These are phyloP conservation scores for Apophysomyces trapeziformis DNA, from an alignment of 371 early-diverging fungal genomes.

Conservation along the genomic window DNA sequence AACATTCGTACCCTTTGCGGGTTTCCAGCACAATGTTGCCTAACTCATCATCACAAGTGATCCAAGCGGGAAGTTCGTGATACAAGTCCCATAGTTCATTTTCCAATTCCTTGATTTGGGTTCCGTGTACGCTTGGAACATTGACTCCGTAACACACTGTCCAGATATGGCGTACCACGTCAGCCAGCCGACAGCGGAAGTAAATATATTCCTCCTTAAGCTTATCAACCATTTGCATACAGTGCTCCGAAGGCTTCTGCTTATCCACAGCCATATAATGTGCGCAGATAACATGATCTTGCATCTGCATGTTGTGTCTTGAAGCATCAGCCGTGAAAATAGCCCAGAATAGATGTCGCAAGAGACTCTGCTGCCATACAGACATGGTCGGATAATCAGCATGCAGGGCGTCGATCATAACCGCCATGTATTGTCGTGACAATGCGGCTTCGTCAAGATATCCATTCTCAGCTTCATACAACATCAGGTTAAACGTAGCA, in stretches of 20 bases:
- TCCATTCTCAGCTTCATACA: conserved; percentile 31
- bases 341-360: conserved; percentile 31
- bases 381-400: conserved; percentile 27
- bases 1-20: conserved; percentile 22
- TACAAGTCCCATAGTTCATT: conserved; percentile 27
- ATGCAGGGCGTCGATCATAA: conserved; percentile 31
- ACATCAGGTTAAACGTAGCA: conserved; percentile 30
- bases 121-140: conserved; percentile 15
- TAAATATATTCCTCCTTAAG: conserved; percentile 36
- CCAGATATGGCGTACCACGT: conserved; percentile 24
- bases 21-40: conserved; percentile 20
- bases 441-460: conserved; percentile 21
- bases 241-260: conserved; percentile 31
- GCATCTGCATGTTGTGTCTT: conserved; percentile 26
- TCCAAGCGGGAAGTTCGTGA: conserved; percentile 26
- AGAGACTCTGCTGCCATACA: conserved; percentile 32
- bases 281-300: conserved; percentile 22
- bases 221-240: conserved; percentile 22
- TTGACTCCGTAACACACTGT: conserved; percentile 19
- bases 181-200: conserved; percentile 27
- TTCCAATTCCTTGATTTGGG: conserved; percentile 26
- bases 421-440: conserved; percentile 29
- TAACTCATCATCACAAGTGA: conserved; percentile 17
- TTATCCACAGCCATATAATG: conserved; percentile 31
- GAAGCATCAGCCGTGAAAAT: conserved; percentile 28